Percentiles rank a stretch among this genome's conserved stretches.
phyloP scores from a whole-genome alignment of 2,329 filamentous ascomycete species.

The Aureobasidium subglaciale region DNA sequence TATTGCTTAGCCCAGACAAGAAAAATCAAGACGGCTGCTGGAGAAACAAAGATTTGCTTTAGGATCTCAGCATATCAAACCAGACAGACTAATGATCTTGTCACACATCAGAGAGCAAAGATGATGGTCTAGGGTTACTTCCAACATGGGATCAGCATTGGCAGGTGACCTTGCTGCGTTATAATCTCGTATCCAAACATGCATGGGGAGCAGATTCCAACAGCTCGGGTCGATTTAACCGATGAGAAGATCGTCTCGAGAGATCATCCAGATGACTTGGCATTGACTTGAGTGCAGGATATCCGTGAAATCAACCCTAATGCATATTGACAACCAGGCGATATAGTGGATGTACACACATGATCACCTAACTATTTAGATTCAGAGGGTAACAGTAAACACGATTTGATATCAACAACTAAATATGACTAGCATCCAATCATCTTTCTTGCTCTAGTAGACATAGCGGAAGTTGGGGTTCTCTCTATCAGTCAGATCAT shows the following conservation, averaged over 20 bases:
- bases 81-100: too few species aligned
- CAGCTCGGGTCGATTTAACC: not conserved
- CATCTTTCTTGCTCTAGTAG: slow-evolving; percentile 2
- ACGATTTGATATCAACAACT: not conserved
- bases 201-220: not conserved
- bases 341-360: too few species aligned
- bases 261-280: not conserved
- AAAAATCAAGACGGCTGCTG: too few species aligned
- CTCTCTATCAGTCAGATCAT: slow-evolving; percentile 28
- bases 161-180: not conserved
- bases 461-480: slow-evolving; percentile 31
- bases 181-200: not conserved
- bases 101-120: too few species aligned
- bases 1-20: too few species aligned
- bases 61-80: too few species aligned
- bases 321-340: too few species aligned
- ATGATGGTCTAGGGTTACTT: not conserved
- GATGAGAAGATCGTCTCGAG: not conserved
- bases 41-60: too few species aligned
- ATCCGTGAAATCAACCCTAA: too few species aligned
- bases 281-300: not conserved
- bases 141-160: not conserved
- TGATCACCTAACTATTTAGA: too few species aligned
- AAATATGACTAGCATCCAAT: not conserved
- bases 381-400: too few species aligned